These are phyloP conservation scores for Musa schizocarpa DNA, from an alignment of 176 grass and related monocot genomes.

Conservation along the genomic window DNA sequence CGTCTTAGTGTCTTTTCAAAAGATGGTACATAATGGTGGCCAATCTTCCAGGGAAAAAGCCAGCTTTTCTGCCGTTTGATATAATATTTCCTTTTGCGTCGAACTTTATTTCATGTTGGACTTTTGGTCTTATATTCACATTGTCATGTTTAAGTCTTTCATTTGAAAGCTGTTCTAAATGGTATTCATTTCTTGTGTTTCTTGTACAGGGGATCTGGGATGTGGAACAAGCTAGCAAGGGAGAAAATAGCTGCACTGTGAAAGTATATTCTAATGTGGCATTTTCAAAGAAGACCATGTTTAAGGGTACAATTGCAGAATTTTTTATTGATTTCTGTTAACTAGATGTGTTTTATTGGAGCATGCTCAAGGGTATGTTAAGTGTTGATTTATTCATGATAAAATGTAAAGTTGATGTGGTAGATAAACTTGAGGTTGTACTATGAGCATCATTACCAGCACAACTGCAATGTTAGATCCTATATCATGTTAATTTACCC, in stretches of 20 bases:
- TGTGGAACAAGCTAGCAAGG: conserved; percentile 52
- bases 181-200: neutral
- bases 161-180: neutral
- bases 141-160: neutral
- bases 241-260: conserved; percentile 51
- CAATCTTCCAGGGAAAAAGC: no score
- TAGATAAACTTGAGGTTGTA: neutral
- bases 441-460: neutral
- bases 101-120: neutral
- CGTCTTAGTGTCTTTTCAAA: no score
- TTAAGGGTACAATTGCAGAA: conserved; percentile 52
- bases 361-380: neutral
- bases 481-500: neutral
- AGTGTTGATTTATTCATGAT: no score
- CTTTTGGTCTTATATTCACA: neutral
- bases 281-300: conserved; percentile 90
- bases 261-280: conserved; percentile 62
- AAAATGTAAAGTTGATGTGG: neutral
- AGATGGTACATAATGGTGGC: no score
- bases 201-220: conserved; percentile 69
- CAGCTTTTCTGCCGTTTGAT: no score
- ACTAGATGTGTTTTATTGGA: neutral
- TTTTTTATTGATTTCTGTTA: conserved; percentile 2
- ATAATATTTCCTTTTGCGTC: no score
- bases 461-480: neutral